Evolutionary conservation across 2,329 filamentous ascomycete genomes (phyloP).

Genomic region (Metarhizium rileyi): DNA sequence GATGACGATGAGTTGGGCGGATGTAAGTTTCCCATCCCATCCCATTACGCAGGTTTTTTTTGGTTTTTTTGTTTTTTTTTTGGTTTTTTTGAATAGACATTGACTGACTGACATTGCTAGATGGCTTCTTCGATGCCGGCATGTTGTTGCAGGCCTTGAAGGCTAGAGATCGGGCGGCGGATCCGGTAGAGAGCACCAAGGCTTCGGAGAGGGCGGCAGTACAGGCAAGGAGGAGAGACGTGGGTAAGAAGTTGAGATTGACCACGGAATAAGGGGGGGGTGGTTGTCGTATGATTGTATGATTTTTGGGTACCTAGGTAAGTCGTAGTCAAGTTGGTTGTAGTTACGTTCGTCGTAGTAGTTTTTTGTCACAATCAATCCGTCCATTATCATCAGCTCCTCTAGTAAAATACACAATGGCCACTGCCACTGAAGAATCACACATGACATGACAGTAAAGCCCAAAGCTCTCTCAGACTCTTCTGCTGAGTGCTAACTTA

Average conservation of each 20-base stretch:
- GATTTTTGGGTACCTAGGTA: neutral
- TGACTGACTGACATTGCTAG: conserved; percentile 37
- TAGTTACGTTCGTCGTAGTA: no score
- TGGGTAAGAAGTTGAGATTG: conserved; percentile 60
- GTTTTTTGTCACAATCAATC: no score
- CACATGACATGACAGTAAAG: no score
- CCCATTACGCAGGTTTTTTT: neutral
- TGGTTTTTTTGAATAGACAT: conserved; percentile 1
- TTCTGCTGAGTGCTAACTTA: no score
- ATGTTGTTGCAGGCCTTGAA: conserved; percentile 88
- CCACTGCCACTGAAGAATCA: no score
- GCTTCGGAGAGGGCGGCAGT: conserved; percentile 50
- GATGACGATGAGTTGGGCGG: conserved; percentile 87
- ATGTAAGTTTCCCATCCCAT: conserved; percentile 53
- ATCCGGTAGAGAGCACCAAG: conserved; percentile 38
- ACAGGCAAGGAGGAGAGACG: conserved; percentile 50
- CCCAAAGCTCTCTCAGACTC: no score
- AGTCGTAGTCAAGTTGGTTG: no score
- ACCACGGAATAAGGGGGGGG: conserved; percentile 10
- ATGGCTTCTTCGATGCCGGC: conserved; percentile 95
- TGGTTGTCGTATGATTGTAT: neutral
- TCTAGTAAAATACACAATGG: no score
- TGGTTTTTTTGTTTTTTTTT: conserved; percentile 3
- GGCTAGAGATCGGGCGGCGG: conserved; percentile 49
- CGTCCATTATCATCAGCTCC: no score